Percentiles rank a stretch among this genome's conserved stretches.
These are phyloP conservation scores for Cornus controversa DNA, from an alignment of 148 eudicot species.

Conservation along the genomic window DNA sequence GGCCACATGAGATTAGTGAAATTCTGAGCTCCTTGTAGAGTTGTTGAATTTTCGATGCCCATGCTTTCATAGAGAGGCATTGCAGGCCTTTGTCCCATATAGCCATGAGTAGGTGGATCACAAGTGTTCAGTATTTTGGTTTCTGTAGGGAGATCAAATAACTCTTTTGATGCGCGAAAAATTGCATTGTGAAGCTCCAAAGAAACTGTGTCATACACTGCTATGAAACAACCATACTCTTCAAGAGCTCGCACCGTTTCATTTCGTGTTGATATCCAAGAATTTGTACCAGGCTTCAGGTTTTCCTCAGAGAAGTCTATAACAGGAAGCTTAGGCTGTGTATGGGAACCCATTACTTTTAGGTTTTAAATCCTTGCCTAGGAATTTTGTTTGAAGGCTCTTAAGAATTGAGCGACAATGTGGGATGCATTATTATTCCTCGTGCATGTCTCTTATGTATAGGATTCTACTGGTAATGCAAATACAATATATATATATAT, in stretches of 20 bases:
- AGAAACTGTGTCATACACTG: slow-evolving; percentile 23
- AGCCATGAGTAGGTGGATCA: slow-evolving; percentile 38
- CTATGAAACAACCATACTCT: slow-evolving; percentile 39
- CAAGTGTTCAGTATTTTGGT: slow-evolving; percentile 31
- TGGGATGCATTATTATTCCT: too few relatives aligned
- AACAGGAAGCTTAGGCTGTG: slow-evolving; percentile 27
- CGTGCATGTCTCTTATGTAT: too few relatives aligned
- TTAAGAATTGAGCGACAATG: too few relatives aligned
- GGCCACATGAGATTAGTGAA: slow-evolving; percentile 46
- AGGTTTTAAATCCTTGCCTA: too few relatives aligned
- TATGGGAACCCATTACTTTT: slow-evolving; percentile 22
- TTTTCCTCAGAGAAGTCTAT: slow-evolving; percentile 25
- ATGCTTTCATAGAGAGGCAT: slow-evolving; percentile 40
- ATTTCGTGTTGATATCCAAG: slow-evolving; percentile 26
- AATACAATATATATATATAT: too few relatives aligned
- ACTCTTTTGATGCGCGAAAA: slow-evolving; percentile 27
- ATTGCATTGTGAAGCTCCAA: slow-evolving; percentile 32
- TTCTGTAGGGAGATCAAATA: slow-evolving; percentile 34
- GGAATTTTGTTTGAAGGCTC: too few relatives aligned
- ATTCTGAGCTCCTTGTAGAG: slow-evolving; percentile 26
- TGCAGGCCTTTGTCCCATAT: slow-evolving; percentile 30
- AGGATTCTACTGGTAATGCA: too few relatives aligned
- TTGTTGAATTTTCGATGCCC: slow-evolving; percentile 40
- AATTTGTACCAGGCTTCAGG: slow-evolving; percentile 7
- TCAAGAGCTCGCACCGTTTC: slow-evolving; percentile 31